phyloP scores from a whole-genome alignment of 75 land plant genomes.

The Ceratopteris richardii region DNA sequence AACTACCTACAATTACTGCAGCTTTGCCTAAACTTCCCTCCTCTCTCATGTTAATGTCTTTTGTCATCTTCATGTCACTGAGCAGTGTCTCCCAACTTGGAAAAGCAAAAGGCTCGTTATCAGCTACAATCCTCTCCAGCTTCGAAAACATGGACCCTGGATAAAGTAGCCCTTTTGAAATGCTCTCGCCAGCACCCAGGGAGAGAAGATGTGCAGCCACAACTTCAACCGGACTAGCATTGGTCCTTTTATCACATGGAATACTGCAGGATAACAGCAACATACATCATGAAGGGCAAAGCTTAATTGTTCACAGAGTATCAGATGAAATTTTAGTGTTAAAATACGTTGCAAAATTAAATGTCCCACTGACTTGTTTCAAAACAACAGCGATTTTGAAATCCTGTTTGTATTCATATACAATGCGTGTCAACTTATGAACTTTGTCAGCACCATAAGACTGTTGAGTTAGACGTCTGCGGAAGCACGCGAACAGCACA shows the following conservation, averaged over 20 bases:
- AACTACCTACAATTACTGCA: slow-evolving; percentile 13
- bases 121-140: slow-evolving; percentile 16
- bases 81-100: slow-evolving; percentile 13
- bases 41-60: not conserved
- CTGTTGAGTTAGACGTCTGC: no score
- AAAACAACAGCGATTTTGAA: no score
- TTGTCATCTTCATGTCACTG: not conserved
- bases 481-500: no score
- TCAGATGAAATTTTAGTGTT: no score
- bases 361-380: no score
- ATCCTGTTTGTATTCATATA: no score
- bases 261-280: slow-evolving; percentile 13
- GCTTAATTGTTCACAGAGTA: no score
- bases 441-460: no score
- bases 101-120: slow-evolving; percentile 12
- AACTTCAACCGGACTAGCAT: slow-evolving; percentile 24
- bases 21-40: not conserved
- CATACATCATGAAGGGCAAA: no score
- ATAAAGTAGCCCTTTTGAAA: slow-evolving; percentile 16
- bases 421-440: no score
- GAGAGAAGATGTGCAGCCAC: slow-evolving; percentile 14
- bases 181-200: not conserved
- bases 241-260: slow-evolving; percentile 20
- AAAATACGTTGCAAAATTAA: no score
- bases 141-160: slow-evolving; percentile 15